Percentiles rank a stretch among this genome's conserved stretches.
Conservation (phyloP, 148 eudicot genomes). For the Rhododendron henanense region DNA sequence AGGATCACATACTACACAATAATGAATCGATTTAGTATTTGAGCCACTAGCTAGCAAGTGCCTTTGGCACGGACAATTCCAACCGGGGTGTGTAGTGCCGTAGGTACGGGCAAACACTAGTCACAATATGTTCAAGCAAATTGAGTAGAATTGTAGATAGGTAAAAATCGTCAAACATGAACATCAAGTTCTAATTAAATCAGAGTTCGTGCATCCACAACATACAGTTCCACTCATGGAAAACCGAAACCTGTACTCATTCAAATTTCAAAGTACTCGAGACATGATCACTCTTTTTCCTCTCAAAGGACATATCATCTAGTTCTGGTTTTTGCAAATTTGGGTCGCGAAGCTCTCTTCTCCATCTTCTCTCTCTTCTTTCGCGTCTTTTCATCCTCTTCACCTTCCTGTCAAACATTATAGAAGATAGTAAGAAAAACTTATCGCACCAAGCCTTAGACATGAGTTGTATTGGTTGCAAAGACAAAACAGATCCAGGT, state of each 20-base stretch:
- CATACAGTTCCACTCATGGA: background rate
- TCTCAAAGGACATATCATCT: slow-evolving; percentile 19
- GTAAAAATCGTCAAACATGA: too few relatives aligned
- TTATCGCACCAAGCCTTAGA: background rate
- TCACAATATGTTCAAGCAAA: too few relatives aligned
- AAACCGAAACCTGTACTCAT: background rate
- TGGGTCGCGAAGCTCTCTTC: slow-evolving; percentile 61
- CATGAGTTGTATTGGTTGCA: background rate
- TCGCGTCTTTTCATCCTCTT: slow-evolving; percentile 67
- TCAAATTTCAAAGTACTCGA: background rate
- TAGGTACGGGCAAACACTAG: too few relatives aligned
- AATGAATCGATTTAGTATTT: too few relatives aligned
- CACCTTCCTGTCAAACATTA: slow-evolving; percentile 36
- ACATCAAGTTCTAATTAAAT: background rate
- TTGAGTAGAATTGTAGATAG: too few relatives aligned
- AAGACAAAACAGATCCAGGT: background rate
- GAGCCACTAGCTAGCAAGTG: too few relatives aligned
- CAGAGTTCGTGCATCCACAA: background rate
- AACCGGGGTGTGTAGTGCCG: too few relatives aligned
- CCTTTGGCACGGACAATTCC: too few relatives aligned
- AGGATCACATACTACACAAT: too few relatives aligned
- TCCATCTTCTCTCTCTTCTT: slow-evolving; percentile 74
- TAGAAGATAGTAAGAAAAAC: background rate
- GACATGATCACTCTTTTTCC: background rate
- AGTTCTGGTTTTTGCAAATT: slow-evolving; percentile 45